phyloP scores from a whole-genome alignment of 2,329 filamentous ascomycete genomes.

The Aspergillus pseudoglaucus region DNA sequence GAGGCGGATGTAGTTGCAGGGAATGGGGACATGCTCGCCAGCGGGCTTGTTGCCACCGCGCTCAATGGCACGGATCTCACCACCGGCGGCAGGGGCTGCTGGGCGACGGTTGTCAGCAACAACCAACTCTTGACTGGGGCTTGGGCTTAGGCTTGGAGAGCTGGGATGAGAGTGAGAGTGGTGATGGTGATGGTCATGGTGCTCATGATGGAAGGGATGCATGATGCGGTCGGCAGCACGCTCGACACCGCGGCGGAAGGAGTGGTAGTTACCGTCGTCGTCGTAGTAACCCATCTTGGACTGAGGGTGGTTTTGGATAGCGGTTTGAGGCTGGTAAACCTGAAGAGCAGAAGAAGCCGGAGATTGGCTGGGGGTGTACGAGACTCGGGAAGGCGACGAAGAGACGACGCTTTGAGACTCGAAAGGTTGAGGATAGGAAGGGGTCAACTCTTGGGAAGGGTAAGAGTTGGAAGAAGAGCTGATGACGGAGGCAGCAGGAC shows the following conservation, averaged over 20 bases:
- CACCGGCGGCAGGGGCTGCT: slow-evolving; percentile 39
- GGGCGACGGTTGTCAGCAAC: slow-evolving; percentile 38
- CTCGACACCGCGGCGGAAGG: slow-evolving; percentile 64
- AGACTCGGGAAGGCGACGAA: slow-evolving; percentile 10
- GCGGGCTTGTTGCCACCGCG: slow-evolving; percentile 43
- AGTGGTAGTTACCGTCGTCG: slow-evolving; percentile 70
- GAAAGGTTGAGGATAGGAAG: slow-evolving; percentile 19
- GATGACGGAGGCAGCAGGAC: slow-evolving; percentile 47
- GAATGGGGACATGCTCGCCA: slow-evolving; percentile 86
- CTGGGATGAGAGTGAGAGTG: slow-evolving; percentile 25
- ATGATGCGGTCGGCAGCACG: slow-evolving; percentile 59
- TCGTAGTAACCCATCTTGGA: slow-evolving; percentile 74
- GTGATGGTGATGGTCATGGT: slow-evolving; percentile 6
- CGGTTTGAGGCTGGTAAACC: slow-evolving; percentile 43
- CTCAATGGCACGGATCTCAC: slow-evolving; percentile 46
- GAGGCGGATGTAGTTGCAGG: slow-evolving; percentile 98
- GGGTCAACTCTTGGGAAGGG: slow-evolving; percentile 18
- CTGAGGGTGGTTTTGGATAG: slow-evolving; percentile 47
- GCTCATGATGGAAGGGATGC: slow-evolving; percentile 51
- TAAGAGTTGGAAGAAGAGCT: slow-evolving; percentile 27
- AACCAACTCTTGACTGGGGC: slow-evolving; percentile 31
- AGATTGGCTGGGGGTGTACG: slow-evolving; percentile 6
- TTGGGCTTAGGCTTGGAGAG: not conserved
- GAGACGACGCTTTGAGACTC: slow-evolving; percentile 34
- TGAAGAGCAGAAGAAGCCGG: slow-evolving; percentile 33